Conservation (phyloP, 305 asterid species). For the Fraxinus ornus region DNA sequence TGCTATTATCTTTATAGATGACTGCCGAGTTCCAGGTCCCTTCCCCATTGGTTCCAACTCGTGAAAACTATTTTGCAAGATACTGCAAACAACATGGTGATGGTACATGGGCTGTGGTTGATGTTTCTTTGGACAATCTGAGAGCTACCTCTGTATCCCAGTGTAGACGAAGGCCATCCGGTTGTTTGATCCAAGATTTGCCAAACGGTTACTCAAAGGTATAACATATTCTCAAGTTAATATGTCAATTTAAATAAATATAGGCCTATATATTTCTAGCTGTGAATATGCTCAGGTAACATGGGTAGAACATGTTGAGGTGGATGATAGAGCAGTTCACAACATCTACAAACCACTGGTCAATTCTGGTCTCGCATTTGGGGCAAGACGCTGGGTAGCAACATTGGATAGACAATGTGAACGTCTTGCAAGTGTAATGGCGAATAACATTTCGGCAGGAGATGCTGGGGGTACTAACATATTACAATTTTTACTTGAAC, state of each 20-base stretch:
- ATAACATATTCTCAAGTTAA: neutral
- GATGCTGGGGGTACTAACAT: constrained; percentile 61
- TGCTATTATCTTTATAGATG: constrained; percentile 49
- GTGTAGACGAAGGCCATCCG: constrained; percentile 87
- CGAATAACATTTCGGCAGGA: constrained; percentile 76
- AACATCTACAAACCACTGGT: constrained; percentile 74
- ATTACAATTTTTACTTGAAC: neutral
- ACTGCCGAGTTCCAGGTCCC: constrained; percentile 95
- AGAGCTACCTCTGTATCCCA: constrained; percentile 61
- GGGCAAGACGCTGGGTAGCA: constrained; percentile 92
- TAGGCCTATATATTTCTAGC: neutral
- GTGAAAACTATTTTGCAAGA: constrained; percentile 78
- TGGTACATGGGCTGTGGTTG: constrained; percentile 94
- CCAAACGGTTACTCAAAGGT: constrained; percentile 97
- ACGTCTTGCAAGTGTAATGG: constrained; percentile 82
- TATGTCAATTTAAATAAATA: neutral
- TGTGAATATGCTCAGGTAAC: constrained; percentile 42
- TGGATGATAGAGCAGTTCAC: constrained; percentile 86
- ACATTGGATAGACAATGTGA: constrained; percentile 85
- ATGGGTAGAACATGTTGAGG: constrained; percentile 89
- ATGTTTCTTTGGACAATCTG: constrained; percentile 80
- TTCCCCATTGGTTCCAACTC: constrained; percentile 84
- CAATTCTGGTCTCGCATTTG: constrained; percentile 81
- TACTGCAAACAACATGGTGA: constrained; percentile 86
- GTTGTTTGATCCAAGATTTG: constrained; percentile 87